Evolutionary conservation across 257 asterid genomes (phyloP), one percentile per base, ranked within the genome.

Genomic region (Ballota nigra): DNA sequence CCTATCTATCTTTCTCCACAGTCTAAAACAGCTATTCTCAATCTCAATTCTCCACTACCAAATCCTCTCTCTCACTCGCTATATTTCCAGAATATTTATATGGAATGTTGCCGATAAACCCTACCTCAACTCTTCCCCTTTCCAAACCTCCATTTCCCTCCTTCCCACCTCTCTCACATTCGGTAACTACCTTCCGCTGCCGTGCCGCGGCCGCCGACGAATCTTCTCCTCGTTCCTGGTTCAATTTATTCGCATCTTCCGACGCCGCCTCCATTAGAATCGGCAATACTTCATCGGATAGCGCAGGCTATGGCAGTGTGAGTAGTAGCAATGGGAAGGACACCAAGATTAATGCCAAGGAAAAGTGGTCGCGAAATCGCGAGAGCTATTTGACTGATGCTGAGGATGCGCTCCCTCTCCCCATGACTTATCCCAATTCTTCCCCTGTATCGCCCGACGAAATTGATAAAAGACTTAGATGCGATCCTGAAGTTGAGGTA

Each of bases 381-480:
- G 97, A 91, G 79, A 91, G 97, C 78, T 91, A 91, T 68, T 75
- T 91, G 72, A 66, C 79, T n/a, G 97, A 84, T 36, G 86, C 81
- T 64, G 72, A n/a, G 13, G 97, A 91, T 19, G 89, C 87, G 60
- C 84, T 91, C 45, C 96, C 97, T 66, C 92, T 91, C 26, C 97
- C 97, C 6, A 89, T 89, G 97, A 89, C 97, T 33, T 77, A 84
- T 61, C 97, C 97, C 28, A 78, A 87, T 70, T 59, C 89, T 29
- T 69, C 84, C 2, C 97, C 97, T 0, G 87, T 83, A 0, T 75
- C 96, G 15, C 76, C 81, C 1, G 92, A 91, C 23, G 96, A 89
- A 80, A 75, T 91, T 20, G 92, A 84, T 56, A 82, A 84, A 71
- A 85, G 96, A 20, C 92, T 87, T 57, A 78, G 20, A n/a, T 91